Evolutionary conservation across 1,284 basidiomycete genomes (phyloP), one percentile per base, ranked within the genome.

Genomic region (Malassezia slooffiae): DNA sequence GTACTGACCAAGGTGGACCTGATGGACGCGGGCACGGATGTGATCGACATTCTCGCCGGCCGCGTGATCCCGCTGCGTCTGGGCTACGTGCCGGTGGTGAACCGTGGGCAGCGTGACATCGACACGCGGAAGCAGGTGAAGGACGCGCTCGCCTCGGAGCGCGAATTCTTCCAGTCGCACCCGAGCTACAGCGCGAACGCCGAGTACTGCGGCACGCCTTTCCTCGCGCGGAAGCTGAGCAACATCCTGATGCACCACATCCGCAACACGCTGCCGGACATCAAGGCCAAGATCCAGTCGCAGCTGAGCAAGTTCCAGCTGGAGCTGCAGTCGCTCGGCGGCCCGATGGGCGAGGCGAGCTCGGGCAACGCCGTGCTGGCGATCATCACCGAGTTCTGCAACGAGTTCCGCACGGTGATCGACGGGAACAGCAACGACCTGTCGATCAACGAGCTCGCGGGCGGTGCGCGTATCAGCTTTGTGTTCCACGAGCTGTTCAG

Each of bases 211-310:
- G 91, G 91, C 51, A 97, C 91, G 1, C 89, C 91, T 7, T 97
- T 91, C 80, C 79, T 97, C 37, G 89, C 91, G 1, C 79, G 87
- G 56, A 93, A 93, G 73, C 81, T 97, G 55, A 97, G 96, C 72
- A 83, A 87, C 84, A 90, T 96, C 67, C 80, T 96, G 44, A 95
- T 93, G 87, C 87, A 91, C 73, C 91, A 95, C 72, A 93, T 97
- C 70, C 85, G 86, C 50, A 81, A 86, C 46, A 95, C 88, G 8
- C 77, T 97, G 16, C 91, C 91, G 27, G 91, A 96, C 70, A 96
- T 96, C 76, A 96, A 96, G 75, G 78, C 80, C 8, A 83, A 87
- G 56, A 96, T 97, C 67, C 77, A 80, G 17, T 77, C 82, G 52
- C 87, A 91, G 62, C 77, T 90, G 41, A 76, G 80, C 71, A 91